phyloP scores from a whole-genome alignment of 1,139 yeast species.

The Candida tunisiensis region DNA sequence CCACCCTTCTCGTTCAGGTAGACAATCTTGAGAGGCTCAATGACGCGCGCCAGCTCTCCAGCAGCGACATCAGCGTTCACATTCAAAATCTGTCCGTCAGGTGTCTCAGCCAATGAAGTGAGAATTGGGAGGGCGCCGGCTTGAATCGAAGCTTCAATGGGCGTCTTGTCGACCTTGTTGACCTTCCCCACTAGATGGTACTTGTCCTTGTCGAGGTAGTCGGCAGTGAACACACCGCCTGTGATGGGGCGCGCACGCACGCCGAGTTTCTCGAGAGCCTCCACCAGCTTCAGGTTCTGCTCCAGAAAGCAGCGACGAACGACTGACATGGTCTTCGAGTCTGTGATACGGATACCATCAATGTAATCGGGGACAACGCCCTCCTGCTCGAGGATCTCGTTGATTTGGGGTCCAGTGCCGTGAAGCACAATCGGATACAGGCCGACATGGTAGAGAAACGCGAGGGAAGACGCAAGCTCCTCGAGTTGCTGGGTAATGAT shows the following conservation, averaged over 20 bases:
- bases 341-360: constrained; percentile 94
- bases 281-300: constrained; percentile 85
- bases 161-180: constrained; percentile 69
- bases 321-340: constrained; percentile 86
- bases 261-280: constrained; percentile 91
- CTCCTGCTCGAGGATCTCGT: constrained; percentile 79
- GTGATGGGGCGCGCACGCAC: constrained; percentile 98
- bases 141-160: constrained; percentile 86
- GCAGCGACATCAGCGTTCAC: constrained; percentile 99
- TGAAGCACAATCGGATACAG: constrained; percentile 91
- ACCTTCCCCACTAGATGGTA: constrained; percentile 89
- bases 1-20: constrained; percentile 97
- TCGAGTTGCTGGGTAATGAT: constrained; percentile 88
- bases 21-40: constrained; percentile 92
- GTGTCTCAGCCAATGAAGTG: constrained; percentile 91
- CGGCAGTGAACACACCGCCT: constrained; percentile 93
- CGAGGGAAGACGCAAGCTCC: constrained; percentile 87
- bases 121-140: constrained; percentile 95
- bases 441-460: constrained; percentile 93
- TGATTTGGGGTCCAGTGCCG: constrained; percentile 98
- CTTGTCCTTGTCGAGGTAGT: constrained; percentile 77
- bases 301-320: constrained; percentile 91
- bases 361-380: constrained; percentile 93
- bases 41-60: constrained; percentile 90
- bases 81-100: constrained; percentile 89